phyloP scores from a whole-genome alignment of 345 rosid genomes.

The Reutealis trisperma region DNA sequence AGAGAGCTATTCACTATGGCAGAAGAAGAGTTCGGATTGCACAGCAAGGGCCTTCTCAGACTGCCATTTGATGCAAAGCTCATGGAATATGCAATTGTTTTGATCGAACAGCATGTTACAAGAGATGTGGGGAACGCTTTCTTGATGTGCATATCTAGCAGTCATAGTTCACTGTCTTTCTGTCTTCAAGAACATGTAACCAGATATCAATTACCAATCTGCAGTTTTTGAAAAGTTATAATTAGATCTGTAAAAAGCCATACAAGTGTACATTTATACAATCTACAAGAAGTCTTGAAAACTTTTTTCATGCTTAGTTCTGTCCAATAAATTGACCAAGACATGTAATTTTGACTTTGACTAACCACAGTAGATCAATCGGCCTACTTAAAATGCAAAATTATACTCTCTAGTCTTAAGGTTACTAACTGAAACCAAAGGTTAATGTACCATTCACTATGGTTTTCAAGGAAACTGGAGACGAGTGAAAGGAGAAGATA shows the following conservation, averaged over 20 bases:
- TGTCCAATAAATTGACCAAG: neutral
- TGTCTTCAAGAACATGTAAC: neutral
- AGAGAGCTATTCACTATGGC: constrained; percentile 5
- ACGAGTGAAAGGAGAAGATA: too few species aligned
- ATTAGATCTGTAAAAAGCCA: neutral
- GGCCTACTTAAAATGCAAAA: too few species aligned
- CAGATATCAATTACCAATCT: neutral
- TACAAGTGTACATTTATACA: neutral
- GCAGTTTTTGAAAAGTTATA: neutral
- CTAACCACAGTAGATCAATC: too few species aligned
- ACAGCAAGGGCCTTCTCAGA: neutral
- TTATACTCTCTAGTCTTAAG: too few species aligned
- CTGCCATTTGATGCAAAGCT: constrained; percentile 6
- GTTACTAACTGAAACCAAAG: too few species aligned
- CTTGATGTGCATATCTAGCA: neutral
- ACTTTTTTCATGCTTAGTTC: neutral
- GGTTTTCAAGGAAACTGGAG: too few species aligned
- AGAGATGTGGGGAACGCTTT: constrained; percentile 4
- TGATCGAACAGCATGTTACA: constrained; percentile 7
- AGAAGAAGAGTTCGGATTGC: constrained; percentile 2
- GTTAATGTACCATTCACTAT: too few species aligned
- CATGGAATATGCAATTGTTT: constrained; percentile 11
- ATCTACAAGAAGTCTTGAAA: neutral
- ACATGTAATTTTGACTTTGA: neutral
- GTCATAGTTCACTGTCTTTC: neutral